Base-by-base conservation (phyloP, 805 yeast genomes). In the Jamesozyma gamospora region DNA sequence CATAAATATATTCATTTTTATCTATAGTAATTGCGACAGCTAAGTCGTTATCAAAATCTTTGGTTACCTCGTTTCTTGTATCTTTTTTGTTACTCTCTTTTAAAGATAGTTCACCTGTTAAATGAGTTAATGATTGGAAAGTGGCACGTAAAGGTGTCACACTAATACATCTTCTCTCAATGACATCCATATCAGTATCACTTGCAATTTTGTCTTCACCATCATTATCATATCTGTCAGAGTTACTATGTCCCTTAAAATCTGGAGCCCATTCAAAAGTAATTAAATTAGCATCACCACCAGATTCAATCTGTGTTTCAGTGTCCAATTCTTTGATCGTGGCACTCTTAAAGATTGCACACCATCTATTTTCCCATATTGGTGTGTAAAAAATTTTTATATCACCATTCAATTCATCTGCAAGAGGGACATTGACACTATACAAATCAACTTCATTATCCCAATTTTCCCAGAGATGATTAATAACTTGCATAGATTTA, bases 211-310 rank as follows among this genome's bases (percentile, higher is more conserved):
- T 13, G 4, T 14, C 14, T 10, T 35, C 32, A 9, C n/a, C 31
- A 26, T 51, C 53, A 21, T 47, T 48, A 29, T 52, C 53, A 34
- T 57, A 49, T 31, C 55, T 56, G 35, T 45, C 50, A 2, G 52
- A 55, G 29, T 53, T 42, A 9, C 51, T 49, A 32, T 48, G 58
- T 15, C 69, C 62, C 33, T 71, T 72, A 60, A 85, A 86, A 55
- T 87, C 76, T 1, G 98, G 98, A 33, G 69, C 68, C 98, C 98
- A 90, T 44, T 65, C 66, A 61, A 77, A 92, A 40, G 72, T 69
- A 25, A 71, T 65, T 43, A 62, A 55, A 16, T 72, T 64, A 17
- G 62, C 56, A 19, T 65, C 63, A 3, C 68, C 60, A 16, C 65
- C 70, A 47, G 70, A 77, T 30, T 74, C 72, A 39, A 75, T 72